These are phyloP conservation scores for Sporisorium scitamineum DNA, from an alignment of 1,284 basidiomycete species.

Conservation along the genomic window DNA sequence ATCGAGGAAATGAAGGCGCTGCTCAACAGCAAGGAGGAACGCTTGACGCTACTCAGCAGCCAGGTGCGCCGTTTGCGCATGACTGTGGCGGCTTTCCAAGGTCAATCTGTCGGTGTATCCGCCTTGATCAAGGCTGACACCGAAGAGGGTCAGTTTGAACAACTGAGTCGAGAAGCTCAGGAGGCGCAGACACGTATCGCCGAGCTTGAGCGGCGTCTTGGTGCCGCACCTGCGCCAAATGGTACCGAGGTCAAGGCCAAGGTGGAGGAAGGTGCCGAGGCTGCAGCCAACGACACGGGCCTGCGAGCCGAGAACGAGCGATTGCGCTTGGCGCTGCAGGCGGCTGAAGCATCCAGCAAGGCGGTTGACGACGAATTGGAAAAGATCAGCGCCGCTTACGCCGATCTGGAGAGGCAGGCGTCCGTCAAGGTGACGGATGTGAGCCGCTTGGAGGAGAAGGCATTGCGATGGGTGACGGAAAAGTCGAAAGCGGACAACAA, in stretches of 20 bases:
- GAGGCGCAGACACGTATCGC: slow-evolving; percentile 37
- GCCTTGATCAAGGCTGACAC: slow-evolving; percentile 75
- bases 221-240: slow-evolving; percentile 14
- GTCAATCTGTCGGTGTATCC: slow-evolving; percentile 79
- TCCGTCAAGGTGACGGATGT: slow-evolving; percentile 87
- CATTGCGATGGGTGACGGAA: slow-evolving; percentile 72
- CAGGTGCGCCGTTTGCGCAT: slow-evolving; percentile 83
- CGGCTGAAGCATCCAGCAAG: slow-evolving; percentile 61
- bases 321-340: slow-evolving; percentile 63
- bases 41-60: slow-evolving; percentile 79
- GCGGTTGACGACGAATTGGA: slow-evolving; percentile 83
- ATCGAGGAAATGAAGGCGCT: slow-evolving; percentile 66
- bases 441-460: slow-evolving; percentile 79
- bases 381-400: slow-evolving; percentile 86
- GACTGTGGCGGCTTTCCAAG: slow-evolving; percentile 79
- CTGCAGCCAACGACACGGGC: slow-evolving; percentile 12
- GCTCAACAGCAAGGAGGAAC: slow-evolving; percentile 74
- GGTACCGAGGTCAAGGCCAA: slow-evolving; percentile 11
- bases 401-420: slow-evolving; percentile 83
- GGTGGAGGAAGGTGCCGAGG: slow-evolving; percentile 7
- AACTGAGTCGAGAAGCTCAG: slow-evolving; percentile 30
- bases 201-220: slow-evolving; percentile 42
- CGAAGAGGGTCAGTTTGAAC: slow-evolving; percentile 43
- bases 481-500: slow-evolving; percentile 96
- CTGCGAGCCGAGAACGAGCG: slow-evolving; percentile 75